Evolutionary conservation across 805 yeast genomes (phyloP), one percentile per base, ranked within the genome.

Genomic region (Monosporozyma servazzii): DNA sequence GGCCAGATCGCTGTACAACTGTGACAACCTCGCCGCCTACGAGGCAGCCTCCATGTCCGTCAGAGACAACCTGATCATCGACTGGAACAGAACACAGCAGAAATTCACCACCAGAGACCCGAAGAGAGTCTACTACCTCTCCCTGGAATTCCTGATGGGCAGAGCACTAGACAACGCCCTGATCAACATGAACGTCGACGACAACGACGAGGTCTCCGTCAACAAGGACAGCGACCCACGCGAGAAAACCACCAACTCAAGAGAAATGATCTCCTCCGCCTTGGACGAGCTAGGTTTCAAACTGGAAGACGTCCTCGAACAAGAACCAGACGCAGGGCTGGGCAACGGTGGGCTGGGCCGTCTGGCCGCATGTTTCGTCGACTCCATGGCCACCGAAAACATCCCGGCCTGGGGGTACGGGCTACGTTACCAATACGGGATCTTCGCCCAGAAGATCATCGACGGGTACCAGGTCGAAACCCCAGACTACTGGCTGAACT

Each of bases 361-460:
- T 66, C 75, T 89, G 64, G 96, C 96, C 21, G 96, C 96, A 20
- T 90, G 96, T 70, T 89, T 88, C 65, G 80, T 89, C 47, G 96
- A 90, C 71, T 88, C 96, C 1, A 72, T 89, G 66, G 80, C 93
- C 36, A 82, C 95, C 4, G 84, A 86, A 57, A 82, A 86, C 68
- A 87, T 86, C 67, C 88, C 95, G 17, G 96, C 95, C 48, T 89
- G 97, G 97, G 97, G 97, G 56, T 89, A 89, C 67, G 96, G 97
- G 54, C 73, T 89, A 59, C 84, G 95, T 66, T 89, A 89, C 72
- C 88, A 88, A 69, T 89, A 90, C 65, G 97, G 97, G 67, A 89
- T 89, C 60, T 89, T 89, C 71, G 80, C 88, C 58, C 97, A 89
- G 71, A 82, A 81, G 67, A 88, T 89, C 63, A 77, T 88, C 59